Evolutionary conservation across 73 alveolate genomes (phyloP).

Genomic region (Paramecium pentaurelia): DNA sequence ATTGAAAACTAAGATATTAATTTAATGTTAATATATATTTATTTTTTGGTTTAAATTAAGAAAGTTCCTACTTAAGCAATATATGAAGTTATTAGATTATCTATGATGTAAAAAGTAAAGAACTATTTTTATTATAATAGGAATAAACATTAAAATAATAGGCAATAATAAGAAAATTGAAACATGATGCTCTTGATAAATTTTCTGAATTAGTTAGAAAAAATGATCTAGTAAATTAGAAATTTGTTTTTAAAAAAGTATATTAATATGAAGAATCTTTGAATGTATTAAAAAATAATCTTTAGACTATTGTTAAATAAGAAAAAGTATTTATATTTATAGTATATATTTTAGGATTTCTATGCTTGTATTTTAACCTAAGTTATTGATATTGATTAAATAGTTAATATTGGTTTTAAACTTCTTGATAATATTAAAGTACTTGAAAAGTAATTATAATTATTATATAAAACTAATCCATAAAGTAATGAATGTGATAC

Average conservation of each 20-base stretch:
- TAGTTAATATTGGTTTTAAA: not conserved
- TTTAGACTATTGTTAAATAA: not conserved
- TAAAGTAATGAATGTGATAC: conserved; percentile 4
- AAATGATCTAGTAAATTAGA: not conserved
- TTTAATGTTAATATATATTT: not conserved
- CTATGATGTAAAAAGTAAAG: not conserved
- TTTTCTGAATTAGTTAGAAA: not conserved
- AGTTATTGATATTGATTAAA: not conserved
- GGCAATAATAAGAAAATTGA: not conserved
- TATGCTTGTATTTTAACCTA: not conserved
- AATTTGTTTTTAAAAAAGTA: not conserved
- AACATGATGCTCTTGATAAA: not conserved
- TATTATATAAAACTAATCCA: not conserved
- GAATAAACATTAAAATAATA: not conserved
- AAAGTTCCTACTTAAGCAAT: conserved; percentile 22
- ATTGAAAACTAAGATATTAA: not conserved
- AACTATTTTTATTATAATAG: not conserved
- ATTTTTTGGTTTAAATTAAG: conserved; percentile 4
- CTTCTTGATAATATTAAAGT: not conserved
- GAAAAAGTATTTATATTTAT: not conserved
- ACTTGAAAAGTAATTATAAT: not conserved
- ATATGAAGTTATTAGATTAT: conserved; percentile 6
- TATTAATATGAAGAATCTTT: conserved; percentile 26
- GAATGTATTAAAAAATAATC: not conserved
- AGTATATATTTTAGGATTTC: not conserved